Evolutionary conservation across 352 stramenopile species (phyloP).

Genomic region (Phytophthora sojae): DNA sequence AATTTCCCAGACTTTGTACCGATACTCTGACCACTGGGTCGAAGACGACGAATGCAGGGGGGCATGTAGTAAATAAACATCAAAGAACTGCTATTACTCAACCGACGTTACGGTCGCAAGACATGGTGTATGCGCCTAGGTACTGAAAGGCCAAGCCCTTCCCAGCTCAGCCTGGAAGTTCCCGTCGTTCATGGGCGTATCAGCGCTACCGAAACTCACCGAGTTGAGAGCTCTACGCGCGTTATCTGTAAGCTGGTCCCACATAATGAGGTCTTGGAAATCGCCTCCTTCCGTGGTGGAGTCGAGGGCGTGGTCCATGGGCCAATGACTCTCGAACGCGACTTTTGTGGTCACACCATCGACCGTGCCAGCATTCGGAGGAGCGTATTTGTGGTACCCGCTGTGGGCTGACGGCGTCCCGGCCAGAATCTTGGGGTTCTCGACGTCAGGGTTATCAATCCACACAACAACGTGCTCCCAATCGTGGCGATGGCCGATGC

Average conservation of each 20-base stretch:
- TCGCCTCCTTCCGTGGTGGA: constrained; percentile 9
- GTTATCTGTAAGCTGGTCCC: constrained; percentile 5
- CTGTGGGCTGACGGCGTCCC: constrained; percentile 20
- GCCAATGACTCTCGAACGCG: constrained; percentile 14
- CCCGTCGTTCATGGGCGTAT: constrained; percentile 38
- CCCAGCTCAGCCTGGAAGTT: constrained; percentile 36
- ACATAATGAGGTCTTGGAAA: constrained; percentile 22
- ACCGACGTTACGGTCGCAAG: too few relatives aligned
- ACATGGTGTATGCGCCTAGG: neutral
- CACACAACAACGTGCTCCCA: constrained; percentile 18
- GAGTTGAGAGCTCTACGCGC: constrained; percentile 12
- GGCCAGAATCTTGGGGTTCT: constrained; percentile 21
- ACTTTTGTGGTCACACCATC: constrained; percentile 19
- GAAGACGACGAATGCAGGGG: too few relatives aligned
- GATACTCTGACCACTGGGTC: too few relatives aligned
- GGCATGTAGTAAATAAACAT: too few relatives aligned
- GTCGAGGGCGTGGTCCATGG: constrained; percentile 19
- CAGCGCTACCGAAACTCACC: constrained; percentile 14
- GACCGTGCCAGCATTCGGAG: neutral
- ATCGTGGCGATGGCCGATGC: constrained; percentile 43
- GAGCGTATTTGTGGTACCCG: constrained; percentile 10
- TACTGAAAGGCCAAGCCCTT: constrained; percentile 25
- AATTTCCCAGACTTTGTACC: too few relatives aligned
- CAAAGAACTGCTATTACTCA: too few relatives aligned
- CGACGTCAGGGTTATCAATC: constrained; percentile 11